Base-by-base conservation (phyloP, 2,329 filamentous ascomycete species). In the Didymella pomorum region DNA sequence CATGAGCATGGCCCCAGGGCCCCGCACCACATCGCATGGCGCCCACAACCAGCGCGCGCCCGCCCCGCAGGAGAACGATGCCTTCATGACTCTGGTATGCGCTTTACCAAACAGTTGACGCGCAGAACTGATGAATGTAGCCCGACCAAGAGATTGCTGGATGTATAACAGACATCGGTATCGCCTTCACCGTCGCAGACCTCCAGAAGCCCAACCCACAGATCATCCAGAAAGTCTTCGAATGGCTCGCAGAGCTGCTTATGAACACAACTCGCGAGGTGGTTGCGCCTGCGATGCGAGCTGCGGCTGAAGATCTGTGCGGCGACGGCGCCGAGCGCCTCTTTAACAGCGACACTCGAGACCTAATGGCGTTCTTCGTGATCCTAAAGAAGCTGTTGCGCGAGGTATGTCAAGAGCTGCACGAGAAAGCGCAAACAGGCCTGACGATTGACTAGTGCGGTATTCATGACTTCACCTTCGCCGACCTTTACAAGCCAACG, bases 111-210 rank as follows among this genome's bases (percentile, higher is more conserved):
- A 2, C 41, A 8, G 6, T 14, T n/a, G 23, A 39, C 26, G 29
- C 52, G 20, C 42, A 42, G 16, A 50, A 49, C 70, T 73, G 55
- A 73, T 58, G 14, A 4, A 5, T n/a, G 11, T 50, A 89, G 86
- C 82, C 85, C 46, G 86, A 88, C 64, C 79, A 82, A 62, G 95
- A 99, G 77, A 97, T 99, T 61, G 94, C 94, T 68, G 93, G 91
- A 75, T 99, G 95, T 78, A 97, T 99, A 80, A 95, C 90, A 71
- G 95, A 98, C 76, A 97, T 98, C 71, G 94, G 94, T 58, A 93
- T 98, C 70, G 88, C 87, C 26, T 97, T 98, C 78, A 90, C 87
- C 33, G 83, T 93, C 18, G 86, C 90, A 61, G 94, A 99, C 79
- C 85, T 99, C 39, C 88, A 94, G 69, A 98, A 97, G 74, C 95